phyloP scores from a whole-genome alignment of 805 yeast species.

The Blastobotrys parvus region DNA sequence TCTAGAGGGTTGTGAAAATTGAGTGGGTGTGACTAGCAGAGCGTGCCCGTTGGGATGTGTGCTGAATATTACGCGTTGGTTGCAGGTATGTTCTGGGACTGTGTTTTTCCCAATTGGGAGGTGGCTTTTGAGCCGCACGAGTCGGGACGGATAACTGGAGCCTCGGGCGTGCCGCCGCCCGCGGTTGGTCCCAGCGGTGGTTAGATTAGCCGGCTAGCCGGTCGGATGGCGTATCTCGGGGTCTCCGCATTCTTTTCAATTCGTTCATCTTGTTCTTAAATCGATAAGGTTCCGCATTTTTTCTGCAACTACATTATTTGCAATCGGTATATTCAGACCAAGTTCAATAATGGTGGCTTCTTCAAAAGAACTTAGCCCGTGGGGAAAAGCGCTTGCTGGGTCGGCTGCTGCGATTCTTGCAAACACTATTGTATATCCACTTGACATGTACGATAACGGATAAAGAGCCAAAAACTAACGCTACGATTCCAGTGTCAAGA shows the following conservation, averaged over 20 bases:
- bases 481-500: constrained; percentile 38
- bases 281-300: no score
- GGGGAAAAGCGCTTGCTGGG: constrained; percentile 76
- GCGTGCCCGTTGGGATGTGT: not conserved
- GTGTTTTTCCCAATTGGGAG: no score
- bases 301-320: no score
- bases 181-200: no score
- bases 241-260: no score
- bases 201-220: no score
- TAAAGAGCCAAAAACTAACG: not conserved
- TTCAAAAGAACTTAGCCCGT: constrained; percentile 35
- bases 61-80: not conserved
- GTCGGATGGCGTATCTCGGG: no score
- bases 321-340: no score
- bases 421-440: constrained; percentile 69
- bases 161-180: no score
- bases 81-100: not conserved
- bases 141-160: no score
- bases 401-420: constrained; percentile 77
- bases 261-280: no score
- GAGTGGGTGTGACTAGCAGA: not conserved
- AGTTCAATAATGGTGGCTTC: constrained; percentile 7
- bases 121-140: no score
- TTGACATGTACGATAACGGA: constrained; percentile 41
- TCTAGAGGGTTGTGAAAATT: not conserved